phyloP scores from a whole-genome alignment of 768 basidiomycete genomes.

The Mycena chlorophos region DNA sequence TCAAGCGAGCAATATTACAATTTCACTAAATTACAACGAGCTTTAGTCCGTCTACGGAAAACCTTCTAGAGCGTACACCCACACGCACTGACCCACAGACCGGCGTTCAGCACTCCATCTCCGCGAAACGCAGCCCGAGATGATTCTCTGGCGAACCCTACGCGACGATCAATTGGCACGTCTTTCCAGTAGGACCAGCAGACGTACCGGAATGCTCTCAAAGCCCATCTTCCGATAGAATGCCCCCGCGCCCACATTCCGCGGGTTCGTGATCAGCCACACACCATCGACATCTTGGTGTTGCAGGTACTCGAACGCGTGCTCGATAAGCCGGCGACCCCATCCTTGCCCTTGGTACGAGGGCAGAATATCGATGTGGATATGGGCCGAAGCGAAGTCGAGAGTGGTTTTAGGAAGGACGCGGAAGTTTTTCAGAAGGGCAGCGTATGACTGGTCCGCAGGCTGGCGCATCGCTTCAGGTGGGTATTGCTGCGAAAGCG shows the following conservation, averaged over 20 bases:
- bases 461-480: constrained; percentile 32
- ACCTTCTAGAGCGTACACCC: no score
- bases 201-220: constrained; percentile 49
- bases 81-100: no score
- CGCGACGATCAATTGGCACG: no score
- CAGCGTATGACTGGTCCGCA: constrained; percentile 44
- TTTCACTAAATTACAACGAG: no score
- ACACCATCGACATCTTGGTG: constrained; percentile 51
- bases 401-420: constrained; percentile 52
- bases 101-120: constrained; percentile 25
- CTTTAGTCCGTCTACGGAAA: no score
- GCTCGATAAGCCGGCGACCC: constrained; percentile 61
- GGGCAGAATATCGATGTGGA: constrained; percentile 73
- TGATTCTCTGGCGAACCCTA: constrained; percentile 49
- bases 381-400: constrained; percentile 66
- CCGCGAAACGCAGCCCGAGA: constrained; percentile 56
- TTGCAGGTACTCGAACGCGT: constrained; percentile 54
- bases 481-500: constrained; percentile 55
- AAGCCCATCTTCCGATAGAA: constrained; percentile 71
- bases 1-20: no score
- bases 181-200: no score
- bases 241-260: constrained; percentile 55
- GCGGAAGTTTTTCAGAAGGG: constrained; percentile 41
- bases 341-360: constrained; percentile 67
- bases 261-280: constrained; percentile 69